Conservation (phyloP, 148 eudicot species). For the Dianthus caryophyllus region DNA sequence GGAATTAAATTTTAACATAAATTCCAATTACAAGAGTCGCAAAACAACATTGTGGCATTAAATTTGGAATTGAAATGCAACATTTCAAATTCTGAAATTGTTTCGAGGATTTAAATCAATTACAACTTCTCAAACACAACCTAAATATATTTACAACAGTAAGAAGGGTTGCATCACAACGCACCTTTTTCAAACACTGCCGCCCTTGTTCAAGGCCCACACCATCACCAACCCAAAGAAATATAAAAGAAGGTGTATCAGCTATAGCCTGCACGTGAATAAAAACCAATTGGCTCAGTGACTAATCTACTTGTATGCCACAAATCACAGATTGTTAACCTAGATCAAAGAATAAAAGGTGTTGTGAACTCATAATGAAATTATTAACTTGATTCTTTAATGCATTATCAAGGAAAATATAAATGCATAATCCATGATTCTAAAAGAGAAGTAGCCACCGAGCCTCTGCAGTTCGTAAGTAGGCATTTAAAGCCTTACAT, state of each 20-base stretch:
- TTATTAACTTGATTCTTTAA: neutral
- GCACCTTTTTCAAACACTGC: slow-evolving; percentile 90
- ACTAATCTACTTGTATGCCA: neutral
- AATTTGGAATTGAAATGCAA: too few species aligned
- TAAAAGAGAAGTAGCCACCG: neutral
- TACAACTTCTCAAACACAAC: too few species aligned
- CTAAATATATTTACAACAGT: too few species aligned
- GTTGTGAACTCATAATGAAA: too few species aligned
- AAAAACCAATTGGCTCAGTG: slow-evolving; percentile 6
- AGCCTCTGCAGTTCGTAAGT: neutral
- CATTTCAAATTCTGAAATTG: too few species aligned
- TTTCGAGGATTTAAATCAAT: too few species aligned
- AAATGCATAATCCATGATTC: neutral
- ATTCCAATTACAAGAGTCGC: too few species aligned
- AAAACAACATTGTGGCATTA: too few species aligned
- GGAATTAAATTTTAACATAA: too few species aligned
- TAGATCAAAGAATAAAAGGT: neutral
- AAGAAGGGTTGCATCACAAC: neutral
- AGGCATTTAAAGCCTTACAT: neutral
- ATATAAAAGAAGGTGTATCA: slow-evolving; percentile 93
- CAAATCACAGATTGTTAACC: neutral
- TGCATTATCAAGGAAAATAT: neutral
- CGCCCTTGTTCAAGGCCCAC: slow-evolving; percentile 98
- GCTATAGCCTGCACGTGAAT: slow-evolving; percentile 69
- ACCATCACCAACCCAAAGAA: slow-evolving; percentile 99